phyloP scores from a whole-genome alignment of 2,329 filamentous ascomycete species.

The Fusarium irregulare region DNA sequence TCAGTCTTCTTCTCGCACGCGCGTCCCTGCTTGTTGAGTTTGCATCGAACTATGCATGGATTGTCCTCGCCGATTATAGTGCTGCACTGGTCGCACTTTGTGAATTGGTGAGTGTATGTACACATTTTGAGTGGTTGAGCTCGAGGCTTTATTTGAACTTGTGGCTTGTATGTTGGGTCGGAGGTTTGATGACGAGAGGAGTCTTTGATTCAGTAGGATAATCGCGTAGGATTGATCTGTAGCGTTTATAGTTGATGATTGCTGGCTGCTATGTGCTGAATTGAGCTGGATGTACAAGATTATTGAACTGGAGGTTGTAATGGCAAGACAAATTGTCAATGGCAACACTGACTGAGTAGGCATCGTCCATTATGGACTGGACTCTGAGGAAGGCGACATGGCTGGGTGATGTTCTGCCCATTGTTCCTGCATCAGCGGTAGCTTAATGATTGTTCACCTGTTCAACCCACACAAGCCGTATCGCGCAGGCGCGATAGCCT shows the following conservation, averaged over 20 bases:
- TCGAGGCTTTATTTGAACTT: not conserved
- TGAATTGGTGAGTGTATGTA: not conserved
- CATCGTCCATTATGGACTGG: not conserved
- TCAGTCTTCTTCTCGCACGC: not conserved
- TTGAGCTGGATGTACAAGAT: not conserved
- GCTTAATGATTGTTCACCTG: not conserved
- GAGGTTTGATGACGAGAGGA: not conserved
- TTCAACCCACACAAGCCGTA: not conserved
- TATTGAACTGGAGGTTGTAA: too few relatives aligned
- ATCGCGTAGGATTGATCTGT: not conserved
- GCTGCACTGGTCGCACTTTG: not conserved
- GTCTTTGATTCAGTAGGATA: not conserved
- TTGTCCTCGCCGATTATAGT: not conserved
- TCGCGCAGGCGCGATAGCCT: not conserved
- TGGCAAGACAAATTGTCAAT: not conserved
- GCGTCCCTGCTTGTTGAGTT: not conserved
- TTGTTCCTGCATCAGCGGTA: not conserved
- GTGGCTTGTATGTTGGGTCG: not conserved
- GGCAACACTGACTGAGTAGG: not conserved
- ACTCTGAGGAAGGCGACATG: not conserved
- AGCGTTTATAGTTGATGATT: not conserved
- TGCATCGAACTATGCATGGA: not conserved
- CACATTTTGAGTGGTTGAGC: not conserved
- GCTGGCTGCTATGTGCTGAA: not conserved
- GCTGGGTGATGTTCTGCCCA: not conserved